Evolutionary conservation across 805 yeast genomes (phyloP), one percentile per base, ranked within the genome.

Genomic region (Brettanomyces custersianus): DNA sequence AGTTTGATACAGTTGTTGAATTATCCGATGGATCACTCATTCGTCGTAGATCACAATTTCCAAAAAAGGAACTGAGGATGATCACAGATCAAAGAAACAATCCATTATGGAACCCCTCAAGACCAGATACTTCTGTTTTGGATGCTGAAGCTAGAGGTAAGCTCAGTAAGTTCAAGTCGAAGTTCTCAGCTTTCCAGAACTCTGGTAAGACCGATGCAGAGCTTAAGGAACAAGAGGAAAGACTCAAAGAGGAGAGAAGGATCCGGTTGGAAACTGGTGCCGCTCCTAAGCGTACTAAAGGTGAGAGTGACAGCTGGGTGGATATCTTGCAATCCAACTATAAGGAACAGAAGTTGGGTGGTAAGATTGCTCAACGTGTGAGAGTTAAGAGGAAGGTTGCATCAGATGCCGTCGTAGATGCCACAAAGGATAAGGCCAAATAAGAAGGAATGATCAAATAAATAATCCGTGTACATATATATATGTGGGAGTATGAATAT

Each of bases 11-110:
- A 22, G 60, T 70, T 25, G 88, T 92, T n/a, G 95, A 90, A 60
- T 69, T 88, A 40, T 80, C 94, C 45, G 98, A 92, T 56, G 98
- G 98, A 2, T 82, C 96, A 21, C 95, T 94, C 2, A 67, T 87
- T 23, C 66, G 65, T 24, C 73, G 98, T 60, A 72, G 83, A 49
- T 77, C 95, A 1, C 94, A 83, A 45, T 85, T 77, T 40, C 98
- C 98, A 9, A 82, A 85, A 49, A 79, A 73, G 36, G 96, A 92
- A 52, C 66, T 84, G 49, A 70, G 92, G 55, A 75, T 86, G 74
- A 74, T 92, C 47, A 74, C 77, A 35, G 98, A 92, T 59, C 94
- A 83, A 67, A 76, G 95, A 61, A 84, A 83, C 51, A 77, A 75
- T 50, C 76, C 87, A 24, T 59, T 83, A 37, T 92, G 96, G 96